Percentiles rank a stretch among this genome's conserved stretches.
Conservation (phyloP, 352 stramenopile genomes). For the Globisporangium acanthophoron region DNA sequence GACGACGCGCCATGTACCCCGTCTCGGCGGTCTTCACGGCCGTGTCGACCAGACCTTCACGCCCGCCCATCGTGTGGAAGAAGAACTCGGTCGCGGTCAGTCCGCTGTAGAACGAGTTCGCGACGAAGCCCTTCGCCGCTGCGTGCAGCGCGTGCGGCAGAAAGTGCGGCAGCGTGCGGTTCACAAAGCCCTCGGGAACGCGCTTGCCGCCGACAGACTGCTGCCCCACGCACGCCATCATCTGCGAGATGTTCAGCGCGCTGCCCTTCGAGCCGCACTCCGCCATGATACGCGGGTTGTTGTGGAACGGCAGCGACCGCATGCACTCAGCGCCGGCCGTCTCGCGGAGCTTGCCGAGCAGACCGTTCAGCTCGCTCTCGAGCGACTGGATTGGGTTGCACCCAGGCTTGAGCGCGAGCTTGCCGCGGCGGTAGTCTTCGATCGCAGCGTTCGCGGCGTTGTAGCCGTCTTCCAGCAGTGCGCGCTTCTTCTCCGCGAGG, state of each 20-base stretch:
- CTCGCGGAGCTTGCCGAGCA: constrained; percentile 97
- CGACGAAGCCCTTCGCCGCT: constrained; percentile 98
- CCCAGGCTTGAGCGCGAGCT: constrained; percentile 93
- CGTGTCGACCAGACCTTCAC: constrained; percentile 99
- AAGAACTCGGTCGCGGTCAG: constrained; percentile 99
- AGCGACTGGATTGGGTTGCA: constrained; percentile 97
- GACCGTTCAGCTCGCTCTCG: constrained; percentile 97
- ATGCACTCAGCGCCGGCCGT: constrained; percentile 97
- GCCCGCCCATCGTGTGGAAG: constrained; percentile 99
- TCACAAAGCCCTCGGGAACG: constrained; percentile 98
- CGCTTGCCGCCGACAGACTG: constrained; percentile 98
- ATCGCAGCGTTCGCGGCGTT: constrained; percentile 89
- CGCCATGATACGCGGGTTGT: constrained; percentile 97
- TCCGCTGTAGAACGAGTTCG: constrained; percentile 99
- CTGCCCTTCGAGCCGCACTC: constrained; percentile 99
- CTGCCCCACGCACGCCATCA: constrained; percentile 99
- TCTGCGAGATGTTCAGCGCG: constrained; percentile 99
- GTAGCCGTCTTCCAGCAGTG: constrained; percentile 89
- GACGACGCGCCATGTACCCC: constrained; percentile 98
- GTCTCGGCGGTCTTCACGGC: constrained; percentile 99
- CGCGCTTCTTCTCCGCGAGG: constrained; percentile 93
- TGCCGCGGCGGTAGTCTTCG: constrained; percentile 91
- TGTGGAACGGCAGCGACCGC: constrained; percentile 96
- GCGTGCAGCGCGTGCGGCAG: constrained; percentile 92
- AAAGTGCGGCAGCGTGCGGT: constrained; percentile 97